Evolutionary conservation across 129 eudicot genomes (phyloP).

Genomic region (Lactuca sativa): DNA sequence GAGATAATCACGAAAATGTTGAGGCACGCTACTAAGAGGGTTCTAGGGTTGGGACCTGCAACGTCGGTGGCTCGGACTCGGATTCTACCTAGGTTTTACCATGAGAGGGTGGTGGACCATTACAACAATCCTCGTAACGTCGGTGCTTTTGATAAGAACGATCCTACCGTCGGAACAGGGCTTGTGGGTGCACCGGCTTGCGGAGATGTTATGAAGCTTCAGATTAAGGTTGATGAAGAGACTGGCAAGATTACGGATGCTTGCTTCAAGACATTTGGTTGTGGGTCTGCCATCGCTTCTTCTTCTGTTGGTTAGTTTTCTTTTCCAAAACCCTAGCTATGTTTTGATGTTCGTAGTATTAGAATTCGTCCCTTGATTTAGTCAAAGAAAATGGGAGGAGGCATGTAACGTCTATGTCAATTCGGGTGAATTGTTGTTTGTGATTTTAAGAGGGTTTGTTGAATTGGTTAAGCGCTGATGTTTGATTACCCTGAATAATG

Average conservation of each 20-base stretch:
- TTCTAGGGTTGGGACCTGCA: conserved; percentile 31
- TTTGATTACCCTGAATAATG: no score
- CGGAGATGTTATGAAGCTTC: conserved; percentile 97
- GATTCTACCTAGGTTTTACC: conserved; percentile 52
- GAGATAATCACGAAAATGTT: conserved; percentile 41
- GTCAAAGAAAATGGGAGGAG: neutral
- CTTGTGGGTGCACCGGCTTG: conserved; percentile 99
- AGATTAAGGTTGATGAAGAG: conserved; percentile 76
- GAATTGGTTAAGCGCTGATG: no score
- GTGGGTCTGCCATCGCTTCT: conserved; percentile 98
- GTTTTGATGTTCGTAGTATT: neutral
- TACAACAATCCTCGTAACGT: conserved; percentile 95
- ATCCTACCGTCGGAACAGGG: conserved; percentile 90
- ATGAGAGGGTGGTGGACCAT: conserved; percentile 97
- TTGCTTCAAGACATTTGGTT: conserved; percentile 89
- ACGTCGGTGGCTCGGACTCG: conserved; percentile 8
- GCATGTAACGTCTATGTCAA: neutral
- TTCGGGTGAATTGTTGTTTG: no score
- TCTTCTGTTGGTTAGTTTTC: conserved; percentile 82
- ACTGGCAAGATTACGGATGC: conserved; percentile 86
- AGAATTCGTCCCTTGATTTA: neutral
- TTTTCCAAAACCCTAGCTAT: neutral
- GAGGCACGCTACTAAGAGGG: conserved; percentile 41
- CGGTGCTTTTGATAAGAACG: conserved; percentile 92
- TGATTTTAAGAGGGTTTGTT: no score